Base-by-base conservation (phyloP, 2,329 filamentous ascomycete genomes). In the Pyrenophora teres region DNA sequence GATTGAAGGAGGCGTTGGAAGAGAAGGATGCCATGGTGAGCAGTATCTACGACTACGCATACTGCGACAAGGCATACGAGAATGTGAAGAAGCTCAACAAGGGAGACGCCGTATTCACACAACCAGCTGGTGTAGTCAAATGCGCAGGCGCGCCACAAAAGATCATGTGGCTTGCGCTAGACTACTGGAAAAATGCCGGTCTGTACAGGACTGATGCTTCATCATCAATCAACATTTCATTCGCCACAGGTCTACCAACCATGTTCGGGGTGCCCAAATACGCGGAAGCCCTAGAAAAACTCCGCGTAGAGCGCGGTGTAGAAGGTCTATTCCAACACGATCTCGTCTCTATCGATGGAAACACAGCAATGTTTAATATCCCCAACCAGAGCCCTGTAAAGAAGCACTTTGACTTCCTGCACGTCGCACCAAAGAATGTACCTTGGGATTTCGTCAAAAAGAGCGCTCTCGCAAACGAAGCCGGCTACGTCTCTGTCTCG, bases 221-320 rank as follows among this genome's bases (percentile, higher is more conserved):
- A 18, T 75, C 73, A 0, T 51, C 64, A 3, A 72, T 76, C 54
- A 56, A 72, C 27, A 71, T 76, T 50, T 59, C 62, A 40, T 76
- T 75, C 50, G 73, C 73, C 6, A 76, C 73, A 2, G 72, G 71
- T 6, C 59, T 76, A 6, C 72, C 72, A 1, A 64, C 60, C 25
- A 76, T 76, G 73, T 76, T 76, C 37, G 73, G 72, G 27, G 73
- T 75, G 12, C 70, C 72, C 13, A 76, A 76, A 50, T 76, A 75
- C 57, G 70, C 39, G 4, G n/a, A 13, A 6, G 63, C 59, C 13
- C 67, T 76, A 5, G 69, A 76, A 32, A 62, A 68, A 40, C 57
- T 76, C 40, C 68, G 73, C 7, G 57, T 65, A 16, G 59, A 74
- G 52, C 59, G 73, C 10, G 71, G 72, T 23, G 68, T 76, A 6